phyloP scores from a whole-genome alignment of 2,329 filamentous ascomycete species.

The Aspergillus sp. region DNA sequence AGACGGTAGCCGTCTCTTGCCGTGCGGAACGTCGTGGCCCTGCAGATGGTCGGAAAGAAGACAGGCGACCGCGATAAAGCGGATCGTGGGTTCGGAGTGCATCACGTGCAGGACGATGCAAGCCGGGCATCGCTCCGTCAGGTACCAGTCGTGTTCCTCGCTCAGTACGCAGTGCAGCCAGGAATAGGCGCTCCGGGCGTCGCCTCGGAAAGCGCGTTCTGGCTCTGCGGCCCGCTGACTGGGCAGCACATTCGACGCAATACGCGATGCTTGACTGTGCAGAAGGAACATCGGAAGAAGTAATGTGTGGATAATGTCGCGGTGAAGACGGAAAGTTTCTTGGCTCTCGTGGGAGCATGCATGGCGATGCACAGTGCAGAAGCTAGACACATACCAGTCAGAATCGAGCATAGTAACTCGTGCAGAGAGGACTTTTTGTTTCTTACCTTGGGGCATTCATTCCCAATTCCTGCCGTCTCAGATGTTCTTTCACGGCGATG shows the following conservation, averaged over 20 bases:
- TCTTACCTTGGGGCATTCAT: constrained; percentile 25
- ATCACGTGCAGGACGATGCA: constrained; percentile 37
- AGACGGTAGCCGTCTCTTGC: constrained; percentile 15
- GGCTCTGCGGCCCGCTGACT: constrained; percentile 44
- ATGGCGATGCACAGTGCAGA: constrained; percentile 29
- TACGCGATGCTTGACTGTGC: constrained; percentile 46
- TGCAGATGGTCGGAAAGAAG: constrained; percentile 30
- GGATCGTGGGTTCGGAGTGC: constrained; percentile 38
- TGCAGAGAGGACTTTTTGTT: background rate
- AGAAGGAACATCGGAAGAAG: constrained; percentile 51
- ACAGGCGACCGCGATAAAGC: constrained; percentile 35
- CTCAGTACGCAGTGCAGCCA: constrained; percentile 52
- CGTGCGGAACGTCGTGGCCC: constrained; percentile 15
- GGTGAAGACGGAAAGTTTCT: constrained; percentile 42
- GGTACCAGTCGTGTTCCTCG: constrained; percentile 52
- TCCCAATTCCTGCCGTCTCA: constrained; percentile 29
- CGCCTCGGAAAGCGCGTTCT: constrained; percentile 50
- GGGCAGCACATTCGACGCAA: constrained; percentile 45
- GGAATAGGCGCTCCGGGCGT: constrained; percentile 50
- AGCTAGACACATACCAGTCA: constrained; percentile 15
- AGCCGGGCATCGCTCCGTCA: constrained; percentile 47
- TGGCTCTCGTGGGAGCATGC: constrained; percentile 24
- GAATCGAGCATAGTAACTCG: too few relatives aligned
- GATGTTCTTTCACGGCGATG: constrained; percentile 23
- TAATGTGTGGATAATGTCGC: constrained; percentile 52